Base-by-base conservation (phyloP, 176 grass and related monocot genomes). In the Neostapfia colusana region DNA sequence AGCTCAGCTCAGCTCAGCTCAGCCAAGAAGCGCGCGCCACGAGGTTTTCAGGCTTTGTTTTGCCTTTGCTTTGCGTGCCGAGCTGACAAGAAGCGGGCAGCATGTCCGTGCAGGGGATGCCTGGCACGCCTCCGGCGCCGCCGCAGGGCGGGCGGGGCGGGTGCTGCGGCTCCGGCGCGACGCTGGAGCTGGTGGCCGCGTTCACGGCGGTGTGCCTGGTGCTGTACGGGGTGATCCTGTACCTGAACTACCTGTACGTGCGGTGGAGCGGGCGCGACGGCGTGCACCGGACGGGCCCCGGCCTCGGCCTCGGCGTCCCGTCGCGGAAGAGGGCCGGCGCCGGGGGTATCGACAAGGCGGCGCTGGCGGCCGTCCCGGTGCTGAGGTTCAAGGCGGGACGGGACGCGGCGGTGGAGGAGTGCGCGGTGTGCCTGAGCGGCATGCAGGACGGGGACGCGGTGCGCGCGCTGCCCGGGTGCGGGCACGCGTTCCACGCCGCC, bases 371-470 rank as follows among this genome's bases (percentile, higher is more conserved):
- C 70, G 75, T 88, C 21, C 86, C 81, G 28, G 70, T 83, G 81
- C 27, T 80, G 76, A 38, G 63, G 18, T 88, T 80, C 81, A 80
- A 70, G 56, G 70, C 56, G 45, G 73, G 11, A 63, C 81, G 39
- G 18, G 28, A 62, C 60, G 48, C 5, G n/a, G 20, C 55, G 73
- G 28, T 10, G 54, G 64, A 11, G 69, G 43, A 84, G 65, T 88
- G 86, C 77, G 77, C 71, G 39, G 86, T 88, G 71, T 88, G 86
- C 81, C 86, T 88, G 77, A 39, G 65, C 81, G 76, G 46, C 64
- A 80, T 88, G 81, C 86, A 84, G 86, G 86, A 88, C 65, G 86
- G 86, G 2, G 86, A 88, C 39, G 86, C 76, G 16, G 81, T 88
- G 81, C 81, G 86, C 48, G 76, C 81, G 17, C 77, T 88, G 48